phyloP scores from a whole-genome alignment of 371 early-diverging fungal species.

The Conidiobolus incongruus region DNA sequence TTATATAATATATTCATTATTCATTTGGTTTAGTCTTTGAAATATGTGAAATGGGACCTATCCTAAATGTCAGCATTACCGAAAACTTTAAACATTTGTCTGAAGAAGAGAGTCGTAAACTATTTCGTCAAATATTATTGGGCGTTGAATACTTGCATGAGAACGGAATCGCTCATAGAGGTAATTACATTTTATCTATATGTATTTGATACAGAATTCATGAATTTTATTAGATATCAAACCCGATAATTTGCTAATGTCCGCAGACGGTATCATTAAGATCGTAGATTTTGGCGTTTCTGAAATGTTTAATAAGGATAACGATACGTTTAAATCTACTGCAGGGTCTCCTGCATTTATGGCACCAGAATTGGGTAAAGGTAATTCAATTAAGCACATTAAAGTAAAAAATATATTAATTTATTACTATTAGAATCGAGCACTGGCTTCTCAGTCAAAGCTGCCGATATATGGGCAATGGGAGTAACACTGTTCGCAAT shows the following conservation, averaged over 20 bases:
- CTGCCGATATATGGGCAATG: conserved; percentile 96
- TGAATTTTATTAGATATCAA: conserved; percentile 78
- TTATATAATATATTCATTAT: background rate
- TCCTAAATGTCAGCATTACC: conserved; percentile 39
- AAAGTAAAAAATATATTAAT: no score
- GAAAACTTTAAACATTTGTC: conserved; percentile 22
- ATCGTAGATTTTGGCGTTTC: conserved; percentile 98
- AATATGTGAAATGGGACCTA: conserved; percentile 48
- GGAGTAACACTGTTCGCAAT: conserved; percentile 93
- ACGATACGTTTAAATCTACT: conserved; percentile 36
- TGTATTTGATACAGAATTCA: background rate
- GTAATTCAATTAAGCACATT: no score
- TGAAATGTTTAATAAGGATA: conserved; percentile 39
- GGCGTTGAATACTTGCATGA: conserved; percentile 91
- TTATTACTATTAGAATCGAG: conserved; percentile 12
- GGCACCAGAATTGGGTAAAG: conserved; percentile 70
- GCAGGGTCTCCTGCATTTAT: conserved; percentile 87
- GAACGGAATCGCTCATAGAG: conserved; percentile 65
- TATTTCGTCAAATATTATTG: conserved; percentile 68
- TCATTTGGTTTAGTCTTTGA: conserved; percentile 49
- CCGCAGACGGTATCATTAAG: conserved; percentile 63
- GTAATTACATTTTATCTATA: conserved; percentile 9
- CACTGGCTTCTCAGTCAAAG: conserved; percentile 37
- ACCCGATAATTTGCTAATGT: conserved; percentile 91
- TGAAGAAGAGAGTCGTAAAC: conserved; percentile 24